Base-by-base conservation (phyloP, 805 yeast species). In the Starmerella apis region DNA sequence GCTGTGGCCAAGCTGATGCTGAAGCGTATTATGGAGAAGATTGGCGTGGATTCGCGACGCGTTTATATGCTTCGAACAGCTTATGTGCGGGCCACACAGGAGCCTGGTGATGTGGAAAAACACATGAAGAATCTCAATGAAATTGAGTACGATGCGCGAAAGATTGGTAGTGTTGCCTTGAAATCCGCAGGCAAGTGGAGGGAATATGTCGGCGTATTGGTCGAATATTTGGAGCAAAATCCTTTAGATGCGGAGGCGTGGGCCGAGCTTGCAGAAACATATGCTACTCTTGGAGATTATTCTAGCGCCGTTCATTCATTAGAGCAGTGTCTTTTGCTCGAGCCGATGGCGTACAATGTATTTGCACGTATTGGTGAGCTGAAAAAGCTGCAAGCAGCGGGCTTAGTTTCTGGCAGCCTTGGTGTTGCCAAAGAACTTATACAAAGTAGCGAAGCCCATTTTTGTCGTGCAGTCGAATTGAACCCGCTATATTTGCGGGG, bases 171-270 rank as follows among this genome's bases (percentile, higher is more conserved):
- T 42, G 63, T 60, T 7, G 42, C 63, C 4, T 43, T 63, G 14
- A 62, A 63, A 48, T 52, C 58, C 25, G 52, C 52, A 9, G 63
- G 61, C 4, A 56, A 61, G 46, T 43, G 52, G 18, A 68, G 65
- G 47, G 67, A 65, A n/a, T 84, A 78, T 62, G 72, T 85, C 41
- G 68, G 71, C 31, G 74, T 73, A 47, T 70, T 88, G 57, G 68
- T 70, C 10, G 73, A 70, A 31, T 76, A 73, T 56, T 65, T 85
- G 47, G 81, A 79, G 48, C 66, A 73, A 46, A 78, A 76, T 57
- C 95, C 96, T 1, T 63, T 80, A 19, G 97, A 92, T 64, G 69
- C 76, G 2, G 79, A 82, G 55, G 69, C 83, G 2, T 86, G 94
- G 95, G 72, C 79, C 43, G 94, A 85, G 64, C 69, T 87, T 49